phyloP scores from a whole-genome alignment of 495 filamentous ascomycete genomes.

The Penicillium odoratum region DNA sequence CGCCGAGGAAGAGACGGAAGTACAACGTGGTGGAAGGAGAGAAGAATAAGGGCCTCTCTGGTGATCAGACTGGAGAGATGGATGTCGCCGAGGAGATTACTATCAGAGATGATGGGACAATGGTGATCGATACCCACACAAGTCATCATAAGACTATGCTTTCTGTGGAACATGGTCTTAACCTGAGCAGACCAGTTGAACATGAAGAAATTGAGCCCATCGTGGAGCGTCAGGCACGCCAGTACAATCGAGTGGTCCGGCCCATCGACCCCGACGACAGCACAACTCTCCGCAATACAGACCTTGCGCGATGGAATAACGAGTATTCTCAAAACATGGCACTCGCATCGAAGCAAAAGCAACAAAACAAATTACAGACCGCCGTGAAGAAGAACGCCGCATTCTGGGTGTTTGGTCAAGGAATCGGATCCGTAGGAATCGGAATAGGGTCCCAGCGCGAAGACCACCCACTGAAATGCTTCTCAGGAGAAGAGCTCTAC shows the following conservation, averaged over 20 bases:
- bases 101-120: neutral
- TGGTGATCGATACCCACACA: neutral
- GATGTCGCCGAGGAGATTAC: neutral
- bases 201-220: neutral
- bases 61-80: neutral
- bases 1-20: slow-evolving; percentile 17
- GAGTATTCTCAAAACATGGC: slow-evolving; percentile 60
- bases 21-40: neutral
- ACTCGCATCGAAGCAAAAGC: slow-evolving; percentile 43
- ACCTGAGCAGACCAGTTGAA: slow-evolving; percentile 2
- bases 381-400: slow-evolving; percentile 58
- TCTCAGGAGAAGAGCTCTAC: slow-evolving; percentile 56
- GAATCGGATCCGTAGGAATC: slow-evolving; percentile 57
- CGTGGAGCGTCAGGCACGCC: neutral
- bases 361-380: slow-evolving; percentile 33
- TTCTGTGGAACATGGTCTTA: neutral
- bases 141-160: neutral
- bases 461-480: slow-evolving; percentile 49
- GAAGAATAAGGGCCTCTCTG: neutral
- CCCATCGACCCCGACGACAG: slow-evolving; percentile 30
- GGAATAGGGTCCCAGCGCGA: slow-evolving; percentile 42
- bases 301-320: slow-evolving; percentile 58
- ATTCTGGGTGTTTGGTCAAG: slow-evolving; percentile 52
- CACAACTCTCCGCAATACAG: slow-evolving; percentile 48
- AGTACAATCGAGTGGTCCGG: neutral